Conservation (phyloP, 1,284 basidiomycete species). For the Cryptococcus hybrid region DNA sequence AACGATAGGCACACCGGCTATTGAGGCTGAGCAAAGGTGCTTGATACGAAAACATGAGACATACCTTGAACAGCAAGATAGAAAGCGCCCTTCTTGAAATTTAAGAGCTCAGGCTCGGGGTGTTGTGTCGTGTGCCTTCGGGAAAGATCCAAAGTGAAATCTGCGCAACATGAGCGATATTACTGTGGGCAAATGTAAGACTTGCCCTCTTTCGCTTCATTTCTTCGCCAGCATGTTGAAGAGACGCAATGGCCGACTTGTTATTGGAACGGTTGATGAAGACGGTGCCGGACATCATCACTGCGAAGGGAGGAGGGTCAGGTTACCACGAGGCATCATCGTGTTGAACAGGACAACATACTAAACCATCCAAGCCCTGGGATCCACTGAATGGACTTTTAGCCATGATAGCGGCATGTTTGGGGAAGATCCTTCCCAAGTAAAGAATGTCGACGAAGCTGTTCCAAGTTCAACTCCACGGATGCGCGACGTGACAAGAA, state of each 20-base stretch:
- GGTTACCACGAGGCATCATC: too few species aligned
- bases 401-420: constrained; percentile 85
- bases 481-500: constrained; percentile 7
- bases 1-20: constrained; percentile 68
- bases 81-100: constrained; percentile 99
- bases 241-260: constrained; percentile 70
- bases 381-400: constrained; percentile 84
- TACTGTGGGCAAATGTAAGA: background rate
- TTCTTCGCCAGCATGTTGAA: constrained; percentile 73
- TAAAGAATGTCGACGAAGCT: constrained; percentile 82
- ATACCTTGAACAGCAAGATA: constrained; percentile 82
- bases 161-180: constrained; percentile 29
- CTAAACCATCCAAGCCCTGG: constrained; percentile 88
- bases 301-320: constrained; percentile 20
- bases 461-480: background rate
- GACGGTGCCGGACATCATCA: constrained; percentile 85
- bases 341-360: constrained; percentile 21
- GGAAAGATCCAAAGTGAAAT: constrained; percentile 89
- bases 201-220: constrained; percentile 67
- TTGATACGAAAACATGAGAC: constrained; percentile 1
- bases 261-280: constrained; percentile 89
- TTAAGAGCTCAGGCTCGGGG: constrained; percentile 65
- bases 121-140: constrained; percentile 81
- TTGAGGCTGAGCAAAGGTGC: background rate
- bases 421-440: constrained; percentile 84